A percentile compares a stretch with the other conserved stretches of the same genome.
phyloP scores from a whole-genome alignment of 2,329 filamentous ascomycete genomes.

The Diaporthe australafricana region DNA sequence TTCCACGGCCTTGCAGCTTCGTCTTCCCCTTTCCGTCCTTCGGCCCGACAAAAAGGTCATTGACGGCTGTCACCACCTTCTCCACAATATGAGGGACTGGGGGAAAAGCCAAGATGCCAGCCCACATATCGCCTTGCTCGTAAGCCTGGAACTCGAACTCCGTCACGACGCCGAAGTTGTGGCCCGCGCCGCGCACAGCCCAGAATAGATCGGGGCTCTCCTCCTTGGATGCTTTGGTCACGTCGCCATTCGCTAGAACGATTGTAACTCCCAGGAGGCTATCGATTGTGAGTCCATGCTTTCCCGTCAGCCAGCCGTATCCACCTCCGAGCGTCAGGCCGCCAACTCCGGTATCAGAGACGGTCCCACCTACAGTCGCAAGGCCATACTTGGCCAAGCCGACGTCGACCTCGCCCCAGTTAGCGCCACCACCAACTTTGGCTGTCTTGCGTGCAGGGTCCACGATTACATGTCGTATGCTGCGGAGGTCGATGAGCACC shows the following conservation, averaged over 20 bases:
- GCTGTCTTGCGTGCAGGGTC: background rate
- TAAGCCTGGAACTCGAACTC: constrained; percentile 59
- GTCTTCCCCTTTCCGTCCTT: constrained; percentile 4
- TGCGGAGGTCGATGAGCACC: background rate
- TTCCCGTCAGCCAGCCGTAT: constrained; percentile 21
- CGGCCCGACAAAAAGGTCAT: background rate
- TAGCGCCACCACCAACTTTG: background rate
- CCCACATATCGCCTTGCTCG: constrained; percentile 16
- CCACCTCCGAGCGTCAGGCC: constrained; percentile 17
- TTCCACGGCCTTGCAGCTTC: background rate
- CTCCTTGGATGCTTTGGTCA: constrained; percentile 40
- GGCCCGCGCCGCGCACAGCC: constrained; percentile 67
- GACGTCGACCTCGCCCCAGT: constrained; percentile 11
- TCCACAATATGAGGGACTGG: background rate
- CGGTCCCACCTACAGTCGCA: background rate
- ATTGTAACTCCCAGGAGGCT: constrained; percentile 3
- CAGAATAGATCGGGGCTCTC: constrained; percentile 61
- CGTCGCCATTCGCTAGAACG: constrained; percentile 35
- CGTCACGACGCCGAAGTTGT: constrained; percentile 70
- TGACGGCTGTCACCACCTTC: background rate
- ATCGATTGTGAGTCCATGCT: constrained; percentile 23
- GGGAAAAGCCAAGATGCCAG: background rate
- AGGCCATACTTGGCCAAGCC: background rate
- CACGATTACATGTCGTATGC: background rate
- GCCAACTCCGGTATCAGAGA: background rate